Base-by-base conservation (phyloP, 441 rosid genomes). In the Bocquillonia castaneifolia region DNA sequence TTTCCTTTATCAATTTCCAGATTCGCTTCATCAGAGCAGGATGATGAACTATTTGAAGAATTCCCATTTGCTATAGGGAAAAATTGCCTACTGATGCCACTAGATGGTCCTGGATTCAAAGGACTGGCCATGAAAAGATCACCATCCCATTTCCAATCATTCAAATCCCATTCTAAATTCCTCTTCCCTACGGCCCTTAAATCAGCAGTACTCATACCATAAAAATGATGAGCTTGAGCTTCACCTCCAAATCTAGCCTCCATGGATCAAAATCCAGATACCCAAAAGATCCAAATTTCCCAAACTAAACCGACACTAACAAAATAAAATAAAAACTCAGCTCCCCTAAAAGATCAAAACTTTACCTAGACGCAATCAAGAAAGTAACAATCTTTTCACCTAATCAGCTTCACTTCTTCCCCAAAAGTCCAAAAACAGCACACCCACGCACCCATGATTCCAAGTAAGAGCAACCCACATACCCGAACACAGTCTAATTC, bases 131-230 rank as follows among this genome's bases (percentile, higher is more conserved):
- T 77, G 58, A 94, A 94, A 55, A 91, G 90, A 84, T 94, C 92
- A 23, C 98, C 97, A 70, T 94, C 96, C 99, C 99, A 94, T 80
- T 88, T 88, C 97, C 98, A 94, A 66, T 86, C 97, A 80, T 90
- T 92, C 84, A 86, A 79, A 80, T 87, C 88, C 99, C 99, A 94
- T 32, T 94, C 97, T 15, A 79, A 55, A 64, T 77, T 85, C 72
- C 87, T 80, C 75, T 87, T 90, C 55, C 90, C 97, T 0, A 83
- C 80, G 2, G 87, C 81, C 63, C 73, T 70, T 68, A 88, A 63
- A 76, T 84, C 79, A 54, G 68, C 59, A 14, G 80, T 67, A 72
- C 74, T 74, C 84, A 78, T 74, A 2, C 79, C 84, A 56, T 81
- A 88, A 63, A 86, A 83, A 64, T 64, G 85, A 76, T 61, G 83